These are phyloP conservation scores for Omphalea diandra DNA, from an alignment of 441 rosid genomes.

Conservation along the genomic window DNA sequence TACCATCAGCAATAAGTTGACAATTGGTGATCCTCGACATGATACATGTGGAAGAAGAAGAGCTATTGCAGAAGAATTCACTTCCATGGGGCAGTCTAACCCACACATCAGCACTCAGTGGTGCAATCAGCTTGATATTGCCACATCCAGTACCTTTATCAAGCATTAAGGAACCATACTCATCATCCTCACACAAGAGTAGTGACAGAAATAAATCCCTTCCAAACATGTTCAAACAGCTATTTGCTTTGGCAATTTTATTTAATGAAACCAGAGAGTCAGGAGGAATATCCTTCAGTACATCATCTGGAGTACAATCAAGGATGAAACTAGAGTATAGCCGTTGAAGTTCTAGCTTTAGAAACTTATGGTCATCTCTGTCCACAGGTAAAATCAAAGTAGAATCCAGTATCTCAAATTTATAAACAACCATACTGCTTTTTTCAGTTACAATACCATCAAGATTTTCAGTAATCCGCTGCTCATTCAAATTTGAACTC, in stretches of 20 bases:
- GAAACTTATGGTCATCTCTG: conserved; percentile 45
- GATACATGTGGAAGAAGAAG: conserved; percentile 46
- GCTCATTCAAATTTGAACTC: conserved; percentile 46
- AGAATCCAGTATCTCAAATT: conserved; percentile 82
- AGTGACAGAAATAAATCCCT: conserved; percentile 57
- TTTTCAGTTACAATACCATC: conserved; percentile 27
- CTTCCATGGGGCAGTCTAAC: conserved; percentile 65
- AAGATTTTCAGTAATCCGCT: conserved; percentile 32
- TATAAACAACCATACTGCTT: conserved; percentile 45
- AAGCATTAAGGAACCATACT: conserved; percentile 28
- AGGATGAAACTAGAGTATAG: conserved; percentile 49
- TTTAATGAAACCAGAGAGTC: conserved; percentile 50
- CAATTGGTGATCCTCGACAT: conserved; percentile 67
- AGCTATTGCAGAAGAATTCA: conserved; percentile 27
- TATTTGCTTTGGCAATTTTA: conserved; percentile 45
- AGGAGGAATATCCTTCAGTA: conserved; percentile 54
- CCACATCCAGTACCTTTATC: conserved; percentile 32
- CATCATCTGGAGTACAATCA: conserved; percentile 40
- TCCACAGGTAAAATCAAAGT: conserved; percentile 59
- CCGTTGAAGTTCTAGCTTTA: conserved; percentile 62
- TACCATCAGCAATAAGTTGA: conserved; percentile 76
- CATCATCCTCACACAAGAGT: conserved; percentile 46
- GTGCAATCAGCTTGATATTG: conserved; percentile 47
- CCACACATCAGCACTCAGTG: conserved; percentile 73
- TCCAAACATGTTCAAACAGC: conserved; percentile 73